Evolutionary conservation across 768 basidiomycete genomes (phyloP).

Genomic region (Obba rivulosa): DNA sequence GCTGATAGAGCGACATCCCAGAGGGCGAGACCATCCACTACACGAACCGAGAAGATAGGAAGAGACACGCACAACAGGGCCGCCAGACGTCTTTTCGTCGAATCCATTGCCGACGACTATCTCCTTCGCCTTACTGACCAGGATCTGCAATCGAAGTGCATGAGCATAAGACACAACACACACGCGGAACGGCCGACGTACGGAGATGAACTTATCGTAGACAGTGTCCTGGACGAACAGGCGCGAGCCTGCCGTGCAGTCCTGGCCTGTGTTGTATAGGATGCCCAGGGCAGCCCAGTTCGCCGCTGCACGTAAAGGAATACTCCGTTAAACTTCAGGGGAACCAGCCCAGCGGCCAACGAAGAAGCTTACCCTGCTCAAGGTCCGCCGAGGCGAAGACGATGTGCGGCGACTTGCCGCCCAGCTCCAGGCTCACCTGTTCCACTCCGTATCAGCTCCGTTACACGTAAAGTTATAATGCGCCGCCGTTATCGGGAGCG

Average conservation of each 20-base stretch:
- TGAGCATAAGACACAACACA: neutral
- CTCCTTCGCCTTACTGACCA: conserved; percentile 63
- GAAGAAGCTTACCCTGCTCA: conserved; percentile 57
- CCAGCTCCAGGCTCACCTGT: conserved; percentile 86
- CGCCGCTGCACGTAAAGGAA: conserved; percentile 41
- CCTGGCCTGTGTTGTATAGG: conserved; percentile 87
- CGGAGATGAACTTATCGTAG: conserved; percentile 76
- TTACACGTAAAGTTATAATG: neutral
- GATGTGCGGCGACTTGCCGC: conserved; percentile 88
- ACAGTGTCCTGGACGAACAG: conserved; percentile 84
- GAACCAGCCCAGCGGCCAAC: neutral
- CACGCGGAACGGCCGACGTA: neutral
- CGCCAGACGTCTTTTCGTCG: conserved; percentile 66
- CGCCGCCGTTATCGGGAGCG: neutral
- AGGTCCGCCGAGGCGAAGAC: conserved; percentile 90
- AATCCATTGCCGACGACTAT: conserved; percentile 79
- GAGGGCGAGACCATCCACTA: too few relatives aligned
- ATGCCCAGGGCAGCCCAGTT: conserved; percentile 85
- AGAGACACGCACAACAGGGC: conserved; percentile 64
- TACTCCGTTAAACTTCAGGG: neutral
- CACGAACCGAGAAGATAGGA: conserved; percentile 1
- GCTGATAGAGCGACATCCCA: too few relatives aligned
- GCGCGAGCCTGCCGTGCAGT: conserved; percentile 90
- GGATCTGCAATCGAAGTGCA: conserved; percentile 20
- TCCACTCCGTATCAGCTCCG: neutral